Evolutionary conservation across 140 eudicot species (phyloP).

Genomic region (Oenanthe javanica): DNA sequence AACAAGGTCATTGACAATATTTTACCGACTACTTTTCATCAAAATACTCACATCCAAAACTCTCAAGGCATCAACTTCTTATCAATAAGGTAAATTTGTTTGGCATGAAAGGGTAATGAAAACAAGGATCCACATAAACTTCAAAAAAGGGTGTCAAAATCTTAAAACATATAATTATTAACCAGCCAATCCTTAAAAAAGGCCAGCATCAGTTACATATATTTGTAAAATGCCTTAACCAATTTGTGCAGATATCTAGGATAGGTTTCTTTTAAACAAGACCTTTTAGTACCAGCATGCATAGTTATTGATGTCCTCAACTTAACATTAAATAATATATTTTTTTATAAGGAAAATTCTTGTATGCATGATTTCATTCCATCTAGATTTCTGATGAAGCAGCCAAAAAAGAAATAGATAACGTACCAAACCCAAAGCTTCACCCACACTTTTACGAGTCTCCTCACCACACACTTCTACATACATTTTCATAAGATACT

Average conservation of each 20-base stretch:
- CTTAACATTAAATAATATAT: no score
- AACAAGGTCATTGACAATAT: not conserved
- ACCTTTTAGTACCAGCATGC: not conserved
- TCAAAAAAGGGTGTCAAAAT: not conserved
- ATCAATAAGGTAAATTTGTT: not conserved
- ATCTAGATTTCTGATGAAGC: not conserved
- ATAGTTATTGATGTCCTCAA: not conserved
- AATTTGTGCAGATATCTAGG: not conserved
- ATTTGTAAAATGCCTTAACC: not conserved
- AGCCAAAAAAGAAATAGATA: constrained; percentile 10
- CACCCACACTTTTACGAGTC: constrained; percentile 53
- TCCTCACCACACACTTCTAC: constrained; percentile 44
- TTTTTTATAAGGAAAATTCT: not conserved
- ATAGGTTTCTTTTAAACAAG: not conserved
- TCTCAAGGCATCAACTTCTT: not conserved
- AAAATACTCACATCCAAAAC: no score
- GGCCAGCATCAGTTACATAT: not conserved
- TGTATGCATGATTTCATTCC: not conserved
- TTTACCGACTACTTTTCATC: no score
- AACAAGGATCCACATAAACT: not conserved
- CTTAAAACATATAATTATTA: not conserved
- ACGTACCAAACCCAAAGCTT: constrained; percentile 87
- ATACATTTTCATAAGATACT: constrained; percentile 44
- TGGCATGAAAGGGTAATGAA: not conserved
- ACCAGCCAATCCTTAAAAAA: not conserved